phyloP scores from a whole-genome alignment of 768 basidiomycete genomes.

The Glaciozyma antarctica region DNA sequence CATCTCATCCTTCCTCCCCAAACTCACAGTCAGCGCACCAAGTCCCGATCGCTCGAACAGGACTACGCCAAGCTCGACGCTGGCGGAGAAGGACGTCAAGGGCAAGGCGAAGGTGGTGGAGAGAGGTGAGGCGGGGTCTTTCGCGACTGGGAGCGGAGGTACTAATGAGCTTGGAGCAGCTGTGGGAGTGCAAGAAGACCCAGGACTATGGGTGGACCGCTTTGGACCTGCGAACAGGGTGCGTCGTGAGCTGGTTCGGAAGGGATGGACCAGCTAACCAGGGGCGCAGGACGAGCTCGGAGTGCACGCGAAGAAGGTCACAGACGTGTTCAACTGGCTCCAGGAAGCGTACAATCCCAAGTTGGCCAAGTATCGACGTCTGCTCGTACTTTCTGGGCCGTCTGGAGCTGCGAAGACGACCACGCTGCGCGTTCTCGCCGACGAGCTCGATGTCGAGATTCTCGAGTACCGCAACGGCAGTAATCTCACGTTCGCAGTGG shows the following conservation, averaged over 20 bases:
- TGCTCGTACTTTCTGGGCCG: constrained; percentile 76
- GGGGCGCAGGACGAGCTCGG: constrained; percentile 29
- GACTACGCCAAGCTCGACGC: too few relatives aligned
- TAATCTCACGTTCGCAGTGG: background rate
- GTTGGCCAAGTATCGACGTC: constrained; percentile 67
- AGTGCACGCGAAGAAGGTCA: constrained; percentile 38
- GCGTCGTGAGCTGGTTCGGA: background rate
- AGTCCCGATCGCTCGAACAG: too few relatives aligned
- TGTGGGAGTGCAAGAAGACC: too few relatives aligned
- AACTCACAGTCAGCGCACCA: too few relatives aligned
- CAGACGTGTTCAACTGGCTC: constrained; percentile 38
- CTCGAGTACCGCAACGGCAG: constrained; percentile 57
- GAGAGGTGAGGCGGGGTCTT: too few relatives aligned
- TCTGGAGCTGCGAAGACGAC: constrained; percentile 87
- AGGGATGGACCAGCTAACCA: background rate
- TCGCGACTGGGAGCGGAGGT: too few relatives aligned
- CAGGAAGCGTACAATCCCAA: constrained; percentile 38
- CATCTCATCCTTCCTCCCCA: too few relatives aligned
- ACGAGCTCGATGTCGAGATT: constrained; percentile 66
- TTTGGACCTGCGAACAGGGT: background rate
- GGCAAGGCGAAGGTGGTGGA: too few relatives aligned
- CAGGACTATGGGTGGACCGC: background rate
- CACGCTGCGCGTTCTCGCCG: constrained; percentile 62
- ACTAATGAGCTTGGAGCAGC: too few relatives aligned
- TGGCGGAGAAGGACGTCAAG: too few relatives aligned